A percentile compares a stretch with the other conserved stretches of the same genome.
Evolutionary conservation across 177 flowering plant genomes (phyloP).

Genomic region (Vitis hybrid): DNA sequence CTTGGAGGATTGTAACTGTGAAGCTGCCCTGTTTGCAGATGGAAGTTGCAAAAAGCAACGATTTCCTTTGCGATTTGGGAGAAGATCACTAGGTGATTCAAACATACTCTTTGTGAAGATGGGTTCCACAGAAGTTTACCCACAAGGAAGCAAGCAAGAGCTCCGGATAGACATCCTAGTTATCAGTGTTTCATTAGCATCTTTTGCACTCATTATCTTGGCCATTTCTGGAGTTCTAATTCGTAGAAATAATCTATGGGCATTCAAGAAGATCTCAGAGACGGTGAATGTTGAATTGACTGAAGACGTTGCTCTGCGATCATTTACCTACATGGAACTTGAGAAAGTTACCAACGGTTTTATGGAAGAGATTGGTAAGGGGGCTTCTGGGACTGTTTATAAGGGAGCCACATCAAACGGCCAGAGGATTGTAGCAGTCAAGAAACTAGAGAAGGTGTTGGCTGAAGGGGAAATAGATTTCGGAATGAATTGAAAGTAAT

Average conservation of each 20-base stretch:
- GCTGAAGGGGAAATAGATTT: slow-evolving; percentile 31
- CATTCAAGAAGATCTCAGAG: background rate
- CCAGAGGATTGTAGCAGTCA: slow-evolving; percentile 17
- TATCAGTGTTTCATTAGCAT: background rate
- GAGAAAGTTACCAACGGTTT: slow-evolving; percentile 18
- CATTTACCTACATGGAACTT: slow-evolving; percentile 20
- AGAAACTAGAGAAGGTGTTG: slow-evolving; percentile 20
- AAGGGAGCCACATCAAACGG: slow-evolving; percentile 6
- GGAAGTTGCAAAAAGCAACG: slow-evolving; percentile 16
- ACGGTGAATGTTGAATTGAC: background rate
- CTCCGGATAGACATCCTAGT: background rate
- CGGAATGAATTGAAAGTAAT: slow-evolving; percentile 24
- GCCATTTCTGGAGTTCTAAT: slow-evolving; percentile 3
- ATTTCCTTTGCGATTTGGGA: slow-evolving; percentile 24
- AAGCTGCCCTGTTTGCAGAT: slow-evolving; percentile 12
- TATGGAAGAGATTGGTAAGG: slow-evolving; percentile 20
- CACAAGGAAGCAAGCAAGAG: slow-evolving; percentile 1
- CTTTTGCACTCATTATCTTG: background rate
- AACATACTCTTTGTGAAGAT: slow-evolving; percentile 15
- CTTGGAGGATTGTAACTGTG: slow-evolving; percentile 22
- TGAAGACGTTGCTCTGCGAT: slow-evolving; percentile 3
- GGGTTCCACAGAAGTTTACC: background rate
- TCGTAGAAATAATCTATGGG: background rate
- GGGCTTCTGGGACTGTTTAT: slow-evolving; percentile 20
- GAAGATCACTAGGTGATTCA: background rate